These are phyloP conservation scores for Spergularia marina DNA, from an alignment of 148 eudicot species.

Conservation along the genomic window DNA sequence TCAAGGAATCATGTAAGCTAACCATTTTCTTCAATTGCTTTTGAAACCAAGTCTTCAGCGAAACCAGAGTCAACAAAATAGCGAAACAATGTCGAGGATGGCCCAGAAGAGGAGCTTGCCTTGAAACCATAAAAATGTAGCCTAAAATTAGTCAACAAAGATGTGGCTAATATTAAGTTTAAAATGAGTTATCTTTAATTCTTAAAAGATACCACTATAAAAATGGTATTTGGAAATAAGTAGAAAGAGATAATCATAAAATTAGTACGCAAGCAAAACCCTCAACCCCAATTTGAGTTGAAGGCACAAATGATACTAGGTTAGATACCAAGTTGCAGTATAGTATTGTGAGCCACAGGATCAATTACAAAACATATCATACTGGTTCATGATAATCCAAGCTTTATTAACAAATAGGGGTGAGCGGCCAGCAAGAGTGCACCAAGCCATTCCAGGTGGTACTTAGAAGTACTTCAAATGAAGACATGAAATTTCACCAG, in stretches of 20 bases:
- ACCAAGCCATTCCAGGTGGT: too few species aligned
- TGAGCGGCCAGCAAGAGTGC: too few species aligned
- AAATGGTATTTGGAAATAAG: neutral
- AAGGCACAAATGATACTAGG: neutral
- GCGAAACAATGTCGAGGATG: conserved; percentile 41
- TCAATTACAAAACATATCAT: neutral
- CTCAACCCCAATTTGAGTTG: neutral
- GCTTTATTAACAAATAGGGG: too few species aligned
- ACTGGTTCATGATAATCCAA: neutral
- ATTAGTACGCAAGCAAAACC: neutral
- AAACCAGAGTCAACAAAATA: conserved; percentile 62
- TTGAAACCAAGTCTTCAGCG: conserved; percentile 46
- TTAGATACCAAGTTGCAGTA: neutral
- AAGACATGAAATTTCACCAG: neutral
- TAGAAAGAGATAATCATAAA: neutral
- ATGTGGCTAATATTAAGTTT: neutral
- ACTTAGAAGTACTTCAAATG: neutral
- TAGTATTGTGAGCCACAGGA: neutral
- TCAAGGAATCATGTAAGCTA: conserved; percentile 9
- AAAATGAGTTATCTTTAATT: conserved; percentile 8
- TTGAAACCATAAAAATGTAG: conserved; percentile 16
- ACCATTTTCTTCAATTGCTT: conserved; percentile 69
- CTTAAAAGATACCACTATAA: neutral
- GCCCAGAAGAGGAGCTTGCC: conserved; percentile 67
- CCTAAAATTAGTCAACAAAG: conserved; percentile 2